Evolutionary conservation across 129 eudicot genomes (phyloP).

Genomic region (Flaveria bidentis): DNA sequence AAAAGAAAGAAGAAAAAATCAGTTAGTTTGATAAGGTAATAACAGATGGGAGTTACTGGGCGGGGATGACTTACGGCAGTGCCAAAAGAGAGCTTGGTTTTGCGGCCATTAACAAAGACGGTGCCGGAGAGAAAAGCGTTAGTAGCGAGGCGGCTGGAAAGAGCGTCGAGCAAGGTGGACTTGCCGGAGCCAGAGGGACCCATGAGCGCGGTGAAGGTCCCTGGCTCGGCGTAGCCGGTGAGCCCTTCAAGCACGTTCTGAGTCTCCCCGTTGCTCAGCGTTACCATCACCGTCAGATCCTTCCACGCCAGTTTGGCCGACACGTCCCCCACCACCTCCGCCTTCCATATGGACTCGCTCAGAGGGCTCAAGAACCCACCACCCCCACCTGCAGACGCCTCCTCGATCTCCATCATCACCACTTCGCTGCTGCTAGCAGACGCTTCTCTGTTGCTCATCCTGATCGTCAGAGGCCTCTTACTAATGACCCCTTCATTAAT

Average conservation of each 20-base stretch:
- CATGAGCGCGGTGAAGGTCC: slow-evolving; percentile 91
- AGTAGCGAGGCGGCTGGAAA: slow-evolving; percentile 85
- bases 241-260: slow-evolving; percentile 81
- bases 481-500: background rate
- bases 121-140: slow-evolving; percentile 89
- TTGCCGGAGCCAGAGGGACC: slow-evolving; percentile 99
- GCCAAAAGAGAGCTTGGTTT: slow-evolving; percentile 88
- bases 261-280: slow-evolving; percentile 76
- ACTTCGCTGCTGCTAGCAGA: slow-evolving; percentile 21
- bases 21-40: no score
- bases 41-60: no score
- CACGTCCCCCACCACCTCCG: slow-evolving; percentile 74
- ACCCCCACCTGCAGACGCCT: slow-evolving; percentile 28
- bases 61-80: slow-evolving; percentile 64
- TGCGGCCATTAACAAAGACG: slow-evolving; percentile 80
- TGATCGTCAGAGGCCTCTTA: no score
- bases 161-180: slow-evolving; percentile 92
- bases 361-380: slow-evolving; percentile 71
- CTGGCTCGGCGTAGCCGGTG: slow-evolving; percentile 95
- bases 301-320: slow-evolving; percentile 94
- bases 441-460: slow-evolving; percentile 17
- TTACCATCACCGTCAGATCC: slow-evolving; percentile 90
- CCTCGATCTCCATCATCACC: slow-evolving; percentile 70
- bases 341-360: slow-evolving; percentile 81
- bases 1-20: no score